Conservation (phyloP, 345 rosid genomes). For the Limnanthes douglasii region DNA sequence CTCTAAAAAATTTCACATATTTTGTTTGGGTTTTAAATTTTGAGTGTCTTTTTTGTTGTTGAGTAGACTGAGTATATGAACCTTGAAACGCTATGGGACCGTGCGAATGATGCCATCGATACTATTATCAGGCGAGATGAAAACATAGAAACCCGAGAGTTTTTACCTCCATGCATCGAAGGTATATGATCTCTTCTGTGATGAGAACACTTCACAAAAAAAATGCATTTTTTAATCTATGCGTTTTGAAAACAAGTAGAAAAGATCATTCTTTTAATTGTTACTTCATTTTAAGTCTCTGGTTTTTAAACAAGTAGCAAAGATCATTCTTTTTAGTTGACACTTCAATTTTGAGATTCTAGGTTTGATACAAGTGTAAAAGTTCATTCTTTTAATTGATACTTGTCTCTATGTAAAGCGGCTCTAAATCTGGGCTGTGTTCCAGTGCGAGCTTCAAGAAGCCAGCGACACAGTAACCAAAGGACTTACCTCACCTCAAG, state of each 20-base stretch:
- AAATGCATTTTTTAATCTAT: not conserved
- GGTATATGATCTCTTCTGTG: no score
- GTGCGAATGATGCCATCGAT: constrained; percentile 82
- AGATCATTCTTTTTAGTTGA: not conserved
- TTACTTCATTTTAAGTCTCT: not conserved
- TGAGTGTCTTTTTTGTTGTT: constrained; percentile 2
- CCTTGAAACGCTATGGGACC: constrained; percentile 73
- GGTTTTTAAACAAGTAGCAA: not conserved
- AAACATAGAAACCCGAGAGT: constrained; percentile 62
- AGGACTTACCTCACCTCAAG: constrained; percentile 72
- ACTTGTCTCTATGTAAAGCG: constrained; percentile 33
- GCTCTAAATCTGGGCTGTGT: constrained; percentile 89
- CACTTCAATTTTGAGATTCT: not conserved
- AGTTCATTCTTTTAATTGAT: constrained; percentile 1
- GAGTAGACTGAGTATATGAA: constrained; percentile 65
- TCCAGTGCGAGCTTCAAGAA: constrained; percentile 90
- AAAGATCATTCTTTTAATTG: not conserved
- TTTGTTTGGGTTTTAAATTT: constrained; percentile 5
- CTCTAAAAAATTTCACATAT: not conserved
- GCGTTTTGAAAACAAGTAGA: not conserved
- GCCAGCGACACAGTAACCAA: constrained; percentile 78
- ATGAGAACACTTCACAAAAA: no score
- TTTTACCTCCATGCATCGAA: constrained; percentile 97
- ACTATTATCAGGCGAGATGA: constrained; percentile 89
- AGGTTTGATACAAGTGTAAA: not conserved